Conservation (phyloP, 1,284 basidiomycete genomes). For the Puccinia brachypodii region DNA sequence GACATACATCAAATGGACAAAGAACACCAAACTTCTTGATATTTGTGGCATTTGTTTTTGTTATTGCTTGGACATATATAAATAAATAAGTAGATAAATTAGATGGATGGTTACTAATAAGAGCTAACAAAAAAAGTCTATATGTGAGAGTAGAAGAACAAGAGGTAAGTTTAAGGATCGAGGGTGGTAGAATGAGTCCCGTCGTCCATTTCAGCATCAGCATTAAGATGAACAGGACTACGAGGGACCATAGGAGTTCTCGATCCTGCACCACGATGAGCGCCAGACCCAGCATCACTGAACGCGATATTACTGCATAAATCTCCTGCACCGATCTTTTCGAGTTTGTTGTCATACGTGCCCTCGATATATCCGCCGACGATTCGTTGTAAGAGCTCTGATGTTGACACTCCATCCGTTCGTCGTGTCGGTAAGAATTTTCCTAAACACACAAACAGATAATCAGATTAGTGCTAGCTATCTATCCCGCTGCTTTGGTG, state of each 20-base stretch:
- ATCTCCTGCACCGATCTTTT: constrained; percentile 43
- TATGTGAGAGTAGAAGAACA: neutral
- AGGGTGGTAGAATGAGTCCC: constrained; percentile 25
- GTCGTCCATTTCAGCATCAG: constrained; percentile 45
- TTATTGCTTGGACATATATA: too few relatives aligned
- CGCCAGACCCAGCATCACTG: constrained; percentile 30
- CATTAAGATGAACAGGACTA: constrained; percentile 15
- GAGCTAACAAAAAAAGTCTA: neutral
- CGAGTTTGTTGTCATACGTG: constrained; percentile 44
- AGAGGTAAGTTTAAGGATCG: constrained; percentile 12
- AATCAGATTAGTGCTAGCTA: neutral
- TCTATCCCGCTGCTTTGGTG: neutral
- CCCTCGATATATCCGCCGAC: constrained; percentile 58
- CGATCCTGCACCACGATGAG: constrained; percentile 17
- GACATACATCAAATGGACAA: too few relatives aligned
- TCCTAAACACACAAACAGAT: constrained; percentile 61
- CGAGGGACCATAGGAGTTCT: constrained; percentile 41
- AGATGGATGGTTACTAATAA: neutral
- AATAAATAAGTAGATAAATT: neutral
- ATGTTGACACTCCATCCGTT: constrained; percentile 91
- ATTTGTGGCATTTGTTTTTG: too few relatives aligned
- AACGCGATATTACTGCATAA: constrained; percentile 43
- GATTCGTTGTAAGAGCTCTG: constrained; percentile 84
- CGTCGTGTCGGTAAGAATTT: constrained; percentile 93
- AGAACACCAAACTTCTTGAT: too few relatives aligned